A percentile compares a stretch with the other conserved stretches of the same genome.
These are phyloP conservation scores for Hordeum vulgare DNA, from an alignment of 176 grass and related monocot species.

Conservation along the genomic window MorexV3_pseudomolecules_assembly NC_058522.1:569410317-569410816, in stretches of 20 bases:
- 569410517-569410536: constrained; percentile 63
- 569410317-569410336: constrained; percentile 51
- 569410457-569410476: constrained; percentile 80
- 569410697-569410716: background rate
- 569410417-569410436: constrained; percentile 61
- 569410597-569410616: background rate
- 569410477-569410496: constrained; percentile 86
- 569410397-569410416: constrained; percentile 58
- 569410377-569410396: constrained; percentile 33
- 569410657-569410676: background rate
- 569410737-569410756: background rate
- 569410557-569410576: background rate
- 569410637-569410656: background rate
- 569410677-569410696: background rate
- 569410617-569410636: background rate
- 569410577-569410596: background rate
- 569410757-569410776: constrained; percentile 10
- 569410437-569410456: constrained; percentile 48
- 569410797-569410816: constrained; percentile 83
- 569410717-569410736: background rate
- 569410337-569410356: constrained; percentile 44
- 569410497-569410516: constrained; percentile 65
- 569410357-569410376: constrained; percentile 58
- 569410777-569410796: constrained; percentile 73
- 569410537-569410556: background rate